Base-by-base conservation (phyloP, 2,329 filamentous ascomycete genomes). In the Cladophialophora immunda region DNA sequence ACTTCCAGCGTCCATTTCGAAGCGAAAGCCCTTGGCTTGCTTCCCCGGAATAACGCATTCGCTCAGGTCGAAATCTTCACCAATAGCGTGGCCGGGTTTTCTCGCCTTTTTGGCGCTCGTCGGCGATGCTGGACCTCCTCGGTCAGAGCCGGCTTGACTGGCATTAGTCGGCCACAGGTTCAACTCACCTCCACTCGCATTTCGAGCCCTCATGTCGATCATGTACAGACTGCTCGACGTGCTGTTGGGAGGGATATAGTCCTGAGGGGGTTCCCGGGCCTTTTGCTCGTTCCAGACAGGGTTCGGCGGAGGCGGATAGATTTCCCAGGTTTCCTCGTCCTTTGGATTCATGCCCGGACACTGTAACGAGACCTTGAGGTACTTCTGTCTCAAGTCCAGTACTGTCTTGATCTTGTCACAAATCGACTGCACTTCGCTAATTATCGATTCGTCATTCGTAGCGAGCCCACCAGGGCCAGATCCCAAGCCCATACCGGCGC, bases 291-390 rank as follows among this genome's bases (percentile, higher is more conserved):
- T 86, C 94, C 95, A 98, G 2, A 92, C 92, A 17, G 95, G 95
- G 74, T 96, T 92, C 5, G 94, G 95, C 4, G 94, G 94, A 15
- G 92, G 89, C 9, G 95, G 95, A 74, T 98, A 98, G 53, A 99
- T 92, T 62, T 86, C 85, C 94, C 94, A 99, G 58, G 84, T 86
- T 0, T 89, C 85, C 19, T 91, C 87, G 76, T 98, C 93, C 73
- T 93, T 93, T 0, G 95, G 95, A 72, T 98, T 97, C 76, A 97
- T 92, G 13, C 87, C 86, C 7, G 90, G 86, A 9, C 91, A 87
- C 76, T 99, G 95, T 22, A 94, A 82, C 0, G 95, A 98, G 17
- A 97, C 80, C 1, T 87, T 83, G 60, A 98, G 92, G 79, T 98
- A 99, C 74, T 93, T 96, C 77, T 93, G 90, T 67, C 95, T 89